Evolutionary conservation across 768 basidiomycete genomes (phyloP).

Genomic region (Obba rivulosa): DNA sequence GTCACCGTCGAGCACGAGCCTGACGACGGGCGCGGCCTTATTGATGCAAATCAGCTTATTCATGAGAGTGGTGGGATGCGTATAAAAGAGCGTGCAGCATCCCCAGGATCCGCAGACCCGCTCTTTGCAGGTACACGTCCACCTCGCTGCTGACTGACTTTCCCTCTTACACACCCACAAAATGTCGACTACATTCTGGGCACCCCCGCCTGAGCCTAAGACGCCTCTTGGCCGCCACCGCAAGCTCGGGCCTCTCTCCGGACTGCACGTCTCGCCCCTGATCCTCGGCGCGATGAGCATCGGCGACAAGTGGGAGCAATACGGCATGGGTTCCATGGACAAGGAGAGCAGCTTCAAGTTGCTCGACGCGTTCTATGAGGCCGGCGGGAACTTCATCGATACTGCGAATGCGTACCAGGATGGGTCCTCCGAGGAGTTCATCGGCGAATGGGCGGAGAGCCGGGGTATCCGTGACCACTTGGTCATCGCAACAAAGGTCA

Average conservation of each 20-base stretch:
- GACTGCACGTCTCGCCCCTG: slow-evolving; percentile 33
- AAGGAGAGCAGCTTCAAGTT: slow-evolving; percentile 31
- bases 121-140: too few relatives aligned
- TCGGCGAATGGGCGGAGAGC: slow-evolving; percentile 38
- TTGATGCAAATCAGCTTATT: too few relatives aligned
- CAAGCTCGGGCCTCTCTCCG: slow-evolving; percentile 29
- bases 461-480: slow-evolving; percentile 32
- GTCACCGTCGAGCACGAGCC: too few relatives aligned
- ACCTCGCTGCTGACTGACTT: too few relatives aligned
- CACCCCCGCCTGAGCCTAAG: slow-evolving; percentile 12
- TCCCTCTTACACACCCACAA: too few relatives aligned
- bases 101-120: too few relatives aligned
- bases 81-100: too few relatives aligned
- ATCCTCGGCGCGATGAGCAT: slow-evolving; percentile 35
- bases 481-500: slow-evolving; percentile 27
- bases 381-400: slow-evolving; percentile 30
- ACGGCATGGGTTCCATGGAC: slow-evolving; percentile 28
- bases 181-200: neutral
- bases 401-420: slow-evolving; percentile 34
- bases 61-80: too few relatives aligned
- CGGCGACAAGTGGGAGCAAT: slow-evolving; percentile 31
- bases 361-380: slow-evolving; percentile 21
- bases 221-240: slow-evolving; percentile 28
- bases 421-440: slow-evolving; percentile 31
- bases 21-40: too few relatives aligned